Evolutionary conservation across 2,329 filamentous ascomycete species (phyloP).

Genomic region (Corynespora cassiicola): DNA sequence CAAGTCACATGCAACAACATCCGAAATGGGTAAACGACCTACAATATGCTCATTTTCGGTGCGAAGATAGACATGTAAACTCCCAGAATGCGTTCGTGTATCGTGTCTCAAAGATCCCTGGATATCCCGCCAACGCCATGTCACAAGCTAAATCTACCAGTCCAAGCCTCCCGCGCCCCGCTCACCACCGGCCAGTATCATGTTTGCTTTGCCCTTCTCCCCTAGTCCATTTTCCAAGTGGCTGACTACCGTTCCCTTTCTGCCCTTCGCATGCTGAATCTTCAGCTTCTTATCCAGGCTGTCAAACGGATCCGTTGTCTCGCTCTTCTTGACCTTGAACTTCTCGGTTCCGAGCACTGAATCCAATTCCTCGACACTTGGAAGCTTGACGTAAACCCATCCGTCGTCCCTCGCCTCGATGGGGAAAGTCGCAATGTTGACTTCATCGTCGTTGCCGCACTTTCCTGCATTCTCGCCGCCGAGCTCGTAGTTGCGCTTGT

Average conservation of each 20-base stretch:
- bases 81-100: too few relatives aligned
- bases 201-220: conserved; percentile 49
- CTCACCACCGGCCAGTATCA: conserved; percentile 56
- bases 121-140: background rate
- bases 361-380: conserved; percentile 82
- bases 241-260: conserved; percentile 55
- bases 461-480: conserved; percentile 68
- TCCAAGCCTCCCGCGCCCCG: conserved; percentile 51
- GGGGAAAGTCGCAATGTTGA: conserved; percentile 84
- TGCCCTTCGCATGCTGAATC: conserved; percentile 55
- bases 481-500: conserved; percentile 89
- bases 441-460: conserved; percentile 75
- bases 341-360: conserved; percentile 76
- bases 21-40: too few relatives aligned
- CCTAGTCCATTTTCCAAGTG: conserved; percentile 54
- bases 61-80: too few relatives aligned
- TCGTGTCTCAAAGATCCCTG: background rate
- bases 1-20: too few relatives aligned
- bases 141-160: conserved; percentile 47
- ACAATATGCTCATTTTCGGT: too few relatives aligned
- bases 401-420: conserved; percentile 78
- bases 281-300: conserved; percentile 64
- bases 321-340: conserved; percentile 79
- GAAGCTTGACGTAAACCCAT: conserved; percentile 80
- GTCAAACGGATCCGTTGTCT: conserved; percentile 64